phyloP scores from a whole-genome alignment of 1,284 basidiomycete genomes.

The Clitocybe nebularis region DNA sequence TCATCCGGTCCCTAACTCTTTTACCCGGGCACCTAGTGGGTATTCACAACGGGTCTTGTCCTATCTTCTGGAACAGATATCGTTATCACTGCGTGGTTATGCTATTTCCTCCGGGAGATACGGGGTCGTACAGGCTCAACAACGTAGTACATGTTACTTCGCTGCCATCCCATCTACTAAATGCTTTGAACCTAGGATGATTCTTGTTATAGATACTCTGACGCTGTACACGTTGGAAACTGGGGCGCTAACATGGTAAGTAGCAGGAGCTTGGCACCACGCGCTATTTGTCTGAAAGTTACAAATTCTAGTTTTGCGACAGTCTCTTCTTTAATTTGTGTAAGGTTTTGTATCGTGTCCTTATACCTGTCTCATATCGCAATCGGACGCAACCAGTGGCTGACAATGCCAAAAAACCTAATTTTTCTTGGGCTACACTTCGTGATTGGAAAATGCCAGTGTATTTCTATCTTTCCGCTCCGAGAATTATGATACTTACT shows the following conservation, averaged over 20 bases:
- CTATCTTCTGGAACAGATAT: constrained; percentile 46
- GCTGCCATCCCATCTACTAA: background rate
- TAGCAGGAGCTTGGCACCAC: background rate
- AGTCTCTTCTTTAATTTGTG: constrained; percentile 39
- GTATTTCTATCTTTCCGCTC: background rate
- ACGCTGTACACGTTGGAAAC: constrained; percentile 54
- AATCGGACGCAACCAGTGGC: constrained; percentile 17
- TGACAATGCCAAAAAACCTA: constrained; percentile 22
- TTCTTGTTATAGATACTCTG: constrained; percentile 43
- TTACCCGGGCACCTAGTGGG: constrained; percentile 28
- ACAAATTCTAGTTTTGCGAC: constrained; percentile 29
- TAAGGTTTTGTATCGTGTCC: constrained; percentile 24
- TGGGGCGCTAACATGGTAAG: constrained; percentile 44
- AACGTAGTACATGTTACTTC: constrained; percentile 15
- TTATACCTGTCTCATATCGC: background rate
- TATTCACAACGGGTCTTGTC: constrained; percentile 48
- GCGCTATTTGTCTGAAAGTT: background rate
- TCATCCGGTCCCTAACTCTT: background rate
- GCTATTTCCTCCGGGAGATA: constrained; percentile 36
- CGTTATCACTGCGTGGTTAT: constrained; percentile 43
- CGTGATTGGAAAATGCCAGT: constrained; percentile 20
- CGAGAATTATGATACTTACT: background rate
- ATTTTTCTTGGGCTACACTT: constrained; percentile 28
- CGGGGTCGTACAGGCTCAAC: constrained; percentile 21
- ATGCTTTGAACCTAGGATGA: constrained; percentile 38